A percentile compares a stretch with the other conserved stretches of the same genome.
Evolutionary conservation across 257 asterid species (phyloP).

Genomic region (Fraxinus anomala): DNA sequence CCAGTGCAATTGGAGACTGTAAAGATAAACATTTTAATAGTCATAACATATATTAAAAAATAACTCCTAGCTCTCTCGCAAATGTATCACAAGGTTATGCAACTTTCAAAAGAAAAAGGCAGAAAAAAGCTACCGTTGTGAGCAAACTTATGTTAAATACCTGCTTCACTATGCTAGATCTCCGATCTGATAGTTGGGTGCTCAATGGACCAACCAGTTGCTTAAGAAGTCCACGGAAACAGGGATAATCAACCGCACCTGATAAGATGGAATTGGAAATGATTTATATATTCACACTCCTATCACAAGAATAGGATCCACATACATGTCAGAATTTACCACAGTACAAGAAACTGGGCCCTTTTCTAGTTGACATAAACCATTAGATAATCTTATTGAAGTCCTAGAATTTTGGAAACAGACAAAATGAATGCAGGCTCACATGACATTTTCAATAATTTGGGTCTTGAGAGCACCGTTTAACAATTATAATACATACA

Average conservation of each 20-base stretch:
- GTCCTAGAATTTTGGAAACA: slow-evolving; percentile 7
- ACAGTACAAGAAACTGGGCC: slow-evolving; percentile 14
- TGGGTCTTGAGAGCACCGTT: not conserved
- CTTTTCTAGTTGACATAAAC: slow-evolving; percentile 10
- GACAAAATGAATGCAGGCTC: not conserved
- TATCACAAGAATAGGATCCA: slow-evolving; percentile 9
- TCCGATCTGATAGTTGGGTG: slow-evolving; percentile 90
- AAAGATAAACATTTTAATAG: slow-evolving; percentile 14
- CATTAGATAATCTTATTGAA: slow-evolving; percentile 10
- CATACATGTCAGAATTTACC: not conserved
- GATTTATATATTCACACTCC: not conserved
- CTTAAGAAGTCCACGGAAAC: slow-evolving; percentile 92
- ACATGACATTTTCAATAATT: slow-evolving; percentile 8
- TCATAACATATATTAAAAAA: slow-evolving; percentile 9
- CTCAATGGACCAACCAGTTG: slow-evolving; percentile 89
- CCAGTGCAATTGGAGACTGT: slow-evolving; percentile 6
- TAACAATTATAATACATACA: not conserved
- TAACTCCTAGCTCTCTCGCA: slow-evolving; percentile 13
- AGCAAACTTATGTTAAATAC: slow-evolving; percentile 38
- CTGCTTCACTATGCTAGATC: slow-evolving; percentile 99
- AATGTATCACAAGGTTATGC: slow-evolving; percentile 6
- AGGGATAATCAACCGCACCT: slow-evolving; percentile 92
- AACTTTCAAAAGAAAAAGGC: not conserved
- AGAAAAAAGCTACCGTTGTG: slow-evolving; percentile 11
- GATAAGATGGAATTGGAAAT: slow-evolving; percentile 31